Evolutionary conservation across 2,329 filamentous ascomycete species (phyloP).

Genomic region (Fusarium praegraminearum): DNA sequence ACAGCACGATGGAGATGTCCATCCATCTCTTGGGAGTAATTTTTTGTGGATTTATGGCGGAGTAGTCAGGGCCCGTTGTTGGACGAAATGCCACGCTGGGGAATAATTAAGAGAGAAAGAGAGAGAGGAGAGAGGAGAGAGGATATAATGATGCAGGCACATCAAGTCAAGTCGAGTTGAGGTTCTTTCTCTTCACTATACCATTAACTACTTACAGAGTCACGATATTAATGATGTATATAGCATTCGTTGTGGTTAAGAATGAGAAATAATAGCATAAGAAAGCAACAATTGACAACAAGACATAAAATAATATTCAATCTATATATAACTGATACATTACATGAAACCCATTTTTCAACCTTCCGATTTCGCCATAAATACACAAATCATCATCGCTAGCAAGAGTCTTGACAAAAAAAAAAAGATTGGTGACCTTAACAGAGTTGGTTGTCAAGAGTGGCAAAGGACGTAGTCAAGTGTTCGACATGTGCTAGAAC

Average conservation of each 20-base stretch:
- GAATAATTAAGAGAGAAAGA: background rate
- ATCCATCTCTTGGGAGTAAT: constrained; percentile 13
- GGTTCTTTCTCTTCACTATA: constrained; percentile 24
- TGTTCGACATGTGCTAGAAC: no score
- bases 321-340: background rate
- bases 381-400: background rate
- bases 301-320: background rate
- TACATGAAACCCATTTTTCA: background rate
- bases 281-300: background rate
- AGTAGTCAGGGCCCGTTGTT: constrained; percentile 13
- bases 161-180: constrained; percentile 8
- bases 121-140: background rate
- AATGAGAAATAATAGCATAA: background rate
- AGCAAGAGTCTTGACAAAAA: background rate
- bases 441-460: no score
- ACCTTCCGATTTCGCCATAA: background rate
- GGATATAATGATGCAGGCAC: constrained; percentile 14
- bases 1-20: background rate
- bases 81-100: constrained; percentile 12
- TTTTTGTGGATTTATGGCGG: constrained; percentile 35
- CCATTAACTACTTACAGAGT: constrained; percentile 15
- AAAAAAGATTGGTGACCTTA: background rate
- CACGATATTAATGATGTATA: constrained; percentile 33
- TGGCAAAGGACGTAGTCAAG: no score
- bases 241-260: background rate